A percentile compares a stretch with the other conserved stretches of the same genome.
Evolutionary conservation across 1,284 basidiomycete genomes (phyloP).

Genomic region (Ganoderma sinense): DNA sequence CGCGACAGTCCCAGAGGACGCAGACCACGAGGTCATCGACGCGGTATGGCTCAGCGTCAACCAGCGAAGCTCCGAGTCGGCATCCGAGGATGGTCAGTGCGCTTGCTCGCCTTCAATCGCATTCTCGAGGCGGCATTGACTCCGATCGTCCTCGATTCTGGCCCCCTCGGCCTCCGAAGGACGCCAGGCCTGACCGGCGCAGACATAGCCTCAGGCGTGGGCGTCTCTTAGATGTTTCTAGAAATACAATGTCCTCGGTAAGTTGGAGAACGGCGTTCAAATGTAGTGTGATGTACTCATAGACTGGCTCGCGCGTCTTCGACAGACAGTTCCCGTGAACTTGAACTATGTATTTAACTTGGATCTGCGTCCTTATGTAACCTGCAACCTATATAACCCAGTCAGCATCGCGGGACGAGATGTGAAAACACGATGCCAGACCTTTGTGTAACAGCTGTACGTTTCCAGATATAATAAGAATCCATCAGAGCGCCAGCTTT

Average conservation of each 20-base stretch:
- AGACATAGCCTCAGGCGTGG: not conserved
- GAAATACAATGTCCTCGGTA: not conserved
- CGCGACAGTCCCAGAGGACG: not conserved
- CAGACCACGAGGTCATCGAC: not conserved
- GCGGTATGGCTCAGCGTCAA: not conserved
- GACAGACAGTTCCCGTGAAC: not conserved
- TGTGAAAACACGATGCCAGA: not conserved
- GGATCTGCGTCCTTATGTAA: not conserved
- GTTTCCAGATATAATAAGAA: not conserved
- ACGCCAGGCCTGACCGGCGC: not conserved
- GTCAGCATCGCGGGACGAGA: not conserved
- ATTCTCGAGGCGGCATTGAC: not conserved
- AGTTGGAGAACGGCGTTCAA: not conserved
- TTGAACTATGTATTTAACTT: not conserved
- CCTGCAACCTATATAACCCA: not conserved
- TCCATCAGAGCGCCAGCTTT: not conserved
- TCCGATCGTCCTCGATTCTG: not conserved
- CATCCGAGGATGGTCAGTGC: not conserved
- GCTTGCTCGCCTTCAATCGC: not conserved
- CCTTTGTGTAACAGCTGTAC: not conserved
- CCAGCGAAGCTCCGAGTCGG: not conserved
- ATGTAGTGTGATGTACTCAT: not conserved
- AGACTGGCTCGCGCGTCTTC: not conserved
- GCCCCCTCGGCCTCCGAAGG: not conserved
- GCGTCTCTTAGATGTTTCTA: not conserved